Evolutionary conservation across 2,329 filamentous ascomycete genomes (phyloP).

Genomic region (Paraphaeosphaeria minitans): DNA sequence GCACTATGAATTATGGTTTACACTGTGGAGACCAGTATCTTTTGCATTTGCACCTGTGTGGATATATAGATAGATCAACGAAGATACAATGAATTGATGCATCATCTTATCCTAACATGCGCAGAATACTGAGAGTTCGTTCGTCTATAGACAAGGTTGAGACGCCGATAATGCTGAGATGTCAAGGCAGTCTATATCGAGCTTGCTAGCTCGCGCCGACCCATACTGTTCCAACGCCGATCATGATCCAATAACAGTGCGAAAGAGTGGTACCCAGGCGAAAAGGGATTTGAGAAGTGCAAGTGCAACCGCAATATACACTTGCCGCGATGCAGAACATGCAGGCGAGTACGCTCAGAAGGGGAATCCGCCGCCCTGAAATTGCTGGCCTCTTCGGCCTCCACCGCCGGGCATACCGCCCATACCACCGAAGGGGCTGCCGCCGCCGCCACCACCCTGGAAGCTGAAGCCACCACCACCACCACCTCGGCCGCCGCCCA

Average conservation of each 20-base stretch:
- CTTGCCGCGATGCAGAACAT: not conserved
- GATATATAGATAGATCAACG: not conserved
- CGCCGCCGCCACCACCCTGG: slow-evolving; percentile 50
- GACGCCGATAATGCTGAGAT: slow-evolving; percentile 8
- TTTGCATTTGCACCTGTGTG: not conserved
- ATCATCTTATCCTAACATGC: slow-evolving; percentile 2
- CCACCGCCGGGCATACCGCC: slow-evolving; percentile 39
- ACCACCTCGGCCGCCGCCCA: slow-evolving; percentile 55
- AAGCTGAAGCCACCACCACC: slow-evolving; percentile 58
- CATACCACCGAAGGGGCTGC: slow-evolving; percentile 38
- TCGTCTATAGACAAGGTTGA: slow-evolving; percentile 5
- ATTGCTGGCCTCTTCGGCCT: slow-evolving; percentile 38
- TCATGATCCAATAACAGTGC: not conserved
- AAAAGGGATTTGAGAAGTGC: slow-evolving; percentile 11
- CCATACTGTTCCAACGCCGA: slow-evolving; percentile 8
- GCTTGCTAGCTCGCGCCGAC: slow-evolving; percentile 7
- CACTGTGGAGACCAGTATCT: too few relatives aligned
- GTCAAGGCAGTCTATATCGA: slow-evolving; percentile 7
- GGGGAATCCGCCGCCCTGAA: slow-evolving; percentile 40
- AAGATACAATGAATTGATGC: slow-evolving; percentile 4
- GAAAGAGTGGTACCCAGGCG: not conserved
- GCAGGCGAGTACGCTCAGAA: slow-evolving; percentile 20
- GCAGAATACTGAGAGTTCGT: not conserved
- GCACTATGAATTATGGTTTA: too few relatives aligned
- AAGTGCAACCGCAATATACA: not conserved